phyloP scores from a whole-genome alignment of 768 basidiomycete species.

The Auriscalpium orientale region DNA sequence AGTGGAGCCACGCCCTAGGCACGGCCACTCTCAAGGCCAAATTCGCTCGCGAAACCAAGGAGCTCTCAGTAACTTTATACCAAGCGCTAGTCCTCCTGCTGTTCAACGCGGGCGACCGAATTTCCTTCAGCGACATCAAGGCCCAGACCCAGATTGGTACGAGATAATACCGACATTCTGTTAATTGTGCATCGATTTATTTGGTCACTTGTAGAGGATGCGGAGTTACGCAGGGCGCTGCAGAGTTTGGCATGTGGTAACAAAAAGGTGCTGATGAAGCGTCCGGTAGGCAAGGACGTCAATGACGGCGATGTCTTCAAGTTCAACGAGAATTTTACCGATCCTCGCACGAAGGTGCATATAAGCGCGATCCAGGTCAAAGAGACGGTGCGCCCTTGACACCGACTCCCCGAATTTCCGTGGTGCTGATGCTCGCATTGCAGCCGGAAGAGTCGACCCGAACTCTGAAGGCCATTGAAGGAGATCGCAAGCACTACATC shows the following conservation, averaged over 20 bases:
- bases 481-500: conserved; percentile 76
- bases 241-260: conserved; percentile 92
- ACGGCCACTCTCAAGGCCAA: conserved; percentile 67
- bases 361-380: conserved; percentile 96
- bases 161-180: conserved; percentile 18
- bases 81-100: conserved; percentile 82
- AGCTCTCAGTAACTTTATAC: conserved; percentile 84
- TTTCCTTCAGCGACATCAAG: conserved; percentile 62
- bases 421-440: background rate
- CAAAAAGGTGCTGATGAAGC: conserved; percentile 80
- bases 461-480: conserved; percentile 79
- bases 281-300: conserved; percentile 73
- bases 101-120: conserved; percentile 64
- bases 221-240: conserved; percentile 72
- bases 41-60: conserved; percentile 69
- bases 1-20: conserved; percentile 84
- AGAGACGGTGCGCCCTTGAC: conserved; percentile 57
- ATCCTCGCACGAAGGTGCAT: conserved; percentile 71
- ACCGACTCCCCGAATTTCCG: background rate
- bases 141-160: conserved; percentile 65
- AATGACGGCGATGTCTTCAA: conserved; percentile 66
- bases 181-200: conserved; percentile 5
- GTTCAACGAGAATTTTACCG: conserved; percentile 79
- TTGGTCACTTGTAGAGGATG: conserved; percentile 44
- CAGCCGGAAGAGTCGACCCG: conserved; percentile 81